Evolutionary conservation across 148 eudicot species (phyloP).

Genomic region (Persicaria maculosa): DNA sequence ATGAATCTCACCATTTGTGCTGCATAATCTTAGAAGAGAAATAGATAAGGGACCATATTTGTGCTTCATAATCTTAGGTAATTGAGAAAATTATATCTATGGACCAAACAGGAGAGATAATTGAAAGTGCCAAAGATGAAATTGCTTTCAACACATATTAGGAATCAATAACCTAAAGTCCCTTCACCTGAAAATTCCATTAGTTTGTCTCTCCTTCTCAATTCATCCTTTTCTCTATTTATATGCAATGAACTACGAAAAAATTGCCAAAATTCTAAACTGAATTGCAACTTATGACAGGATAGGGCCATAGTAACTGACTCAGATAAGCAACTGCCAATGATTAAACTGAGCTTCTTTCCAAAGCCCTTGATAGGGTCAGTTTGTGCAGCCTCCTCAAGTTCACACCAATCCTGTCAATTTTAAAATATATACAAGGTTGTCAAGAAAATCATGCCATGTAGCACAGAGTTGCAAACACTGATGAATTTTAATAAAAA

Average conservation of each 20-base stretch:
- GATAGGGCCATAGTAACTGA: constrained; percentile 26
- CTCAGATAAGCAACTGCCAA: constrained; percentile 59
- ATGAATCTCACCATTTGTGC: neutral
- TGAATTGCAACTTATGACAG: constrained; percentile 1
- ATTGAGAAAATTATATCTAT: neutral
- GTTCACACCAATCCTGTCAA: constrained; percentile 67
- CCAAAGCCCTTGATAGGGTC: constrained; percentile 73
- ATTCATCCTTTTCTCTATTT: neutral
- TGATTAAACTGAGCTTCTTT: constrained; percentile 63
- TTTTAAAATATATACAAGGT: neutral
- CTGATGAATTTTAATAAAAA: neutral
- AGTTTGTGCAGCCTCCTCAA: constrained; percentile 62
- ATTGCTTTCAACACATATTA: neutral
- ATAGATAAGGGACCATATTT: neutral
- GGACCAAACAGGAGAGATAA: neutral
- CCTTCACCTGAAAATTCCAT: constrained; percentile 1
- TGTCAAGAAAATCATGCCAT: neutral
- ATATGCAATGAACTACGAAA: neutral
- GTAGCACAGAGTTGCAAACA: neutral
- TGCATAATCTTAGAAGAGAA: neutral
- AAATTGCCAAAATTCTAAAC: neutral
- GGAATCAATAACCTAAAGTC: neutral
- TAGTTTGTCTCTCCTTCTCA: neutral
- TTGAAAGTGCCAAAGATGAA: neutral
- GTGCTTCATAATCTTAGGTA: neutral